phyloP scores from a whole-genome alignment of 306 rosid genomes.

The Mucuna pruriens region DNA sequence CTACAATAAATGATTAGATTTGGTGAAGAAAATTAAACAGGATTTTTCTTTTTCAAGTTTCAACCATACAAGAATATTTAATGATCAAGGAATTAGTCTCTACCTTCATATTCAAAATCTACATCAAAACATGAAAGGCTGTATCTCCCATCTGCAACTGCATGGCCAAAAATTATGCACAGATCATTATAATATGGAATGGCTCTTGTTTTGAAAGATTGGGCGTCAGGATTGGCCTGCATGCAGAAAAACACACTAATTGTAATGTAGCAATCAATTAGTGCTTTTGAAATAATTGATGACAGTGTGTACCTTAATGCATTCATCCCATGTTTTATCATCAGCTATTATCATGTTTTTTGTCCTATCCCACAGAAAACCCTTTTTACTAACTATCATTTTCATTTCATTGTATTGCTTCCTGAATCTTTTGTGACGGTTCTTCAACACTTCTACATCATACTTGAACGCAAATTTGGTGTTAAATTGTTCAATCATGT shows the following conservation, averaged over 20 bases:
- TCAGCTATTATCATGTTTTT: slow-evolving; percentile 44
- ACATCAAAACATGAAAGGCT: slow-evolving; percentile 65
- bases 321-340: slow-evolving; percentile 47
- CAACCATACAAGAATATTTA: slow-evolving; percentile 10
- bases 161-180: slow-evolving; percentile 61
- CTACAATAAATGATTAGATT: not conserved
- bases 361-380: slow-evolving; percentile 57
- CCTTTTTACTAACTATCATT: slow-evolving; percentile 48
- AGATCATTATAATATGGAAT: slow-evolving; percentile 52
- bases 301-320: slow-evolving; percentile 47
- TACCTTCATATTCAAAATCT: slow-evolving; percentile 46
- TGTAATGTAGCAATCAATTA: slow-evolving; percentile 21
- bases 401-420: slow-evolving; percentile 62
- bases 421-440: slow-evolving; percentile 61
- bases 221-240: slow-evolving; percentile 63
- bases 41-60: slow-evolving; percentile 26
- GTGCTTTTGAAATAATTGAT: slow-evolving; percentile 21
- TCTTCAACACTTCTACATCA: slow-evolving; percentile 60
- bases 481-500: slow-evolving; percentile 58
- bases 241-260: slow-evolving; percentile 37
- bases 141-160: slow-evolving; percentile 73
- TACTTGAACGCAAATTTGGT: slow-evolving; percentile 53
- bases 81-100: slow-evolving; percentile 21
- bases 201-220: slow-evolving; percentile 42
- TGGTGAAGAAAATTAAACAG: not conserved